A percentile compares a stretch with the other conserved stretches of the same genome.
phyloP scores from a whole-genome alignment of 2,329 filamentous ascomycete species.

The Venturia effusa region DNA sequence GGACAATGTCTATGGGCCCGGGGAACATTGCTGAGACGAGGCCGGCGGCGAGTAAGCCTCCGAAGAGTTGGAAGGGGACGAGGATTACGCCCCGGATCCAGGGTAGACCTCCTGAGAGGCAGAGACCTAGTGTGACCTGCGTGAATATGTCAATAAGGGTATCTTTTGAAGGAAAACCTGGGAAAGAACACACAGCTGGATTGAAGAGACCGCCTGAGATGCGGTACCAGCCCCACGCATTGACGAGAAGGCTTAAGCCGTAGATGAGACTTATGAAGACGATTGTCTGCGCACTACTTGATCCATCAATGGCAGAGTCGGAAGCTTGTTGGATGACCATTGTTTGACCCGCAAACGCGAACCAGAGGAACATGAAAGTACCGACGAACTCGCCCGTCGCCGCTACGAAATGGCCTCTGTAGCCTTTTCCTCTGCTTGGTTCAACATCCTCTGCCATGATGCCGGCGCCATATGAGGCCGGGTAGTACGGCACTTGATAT shows the following conservation, averaged over 20 bases:
- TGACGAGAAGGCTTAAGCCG: slow-evolving; percentile 15
- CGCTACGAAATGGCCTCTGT: slow-evolving; percentile 31
- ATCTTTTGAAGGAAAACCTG: slow-evolving; percentile 23
- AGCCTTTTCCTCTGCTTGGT: not conserved
- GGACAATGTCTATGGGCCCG: slow-evolving; percentile 31
- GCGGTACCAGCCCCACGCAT: slow-evolving; percentile 10
- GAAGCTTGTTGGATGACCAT: slow-evolving; percentile 22
- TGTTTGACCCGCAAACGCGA: slow-evolving; percentile 27
- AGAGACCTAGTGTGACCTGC: slow-evolving; percentile 27
- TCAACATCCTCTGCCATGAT: not conserved
- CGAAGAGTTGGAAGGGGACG: slow-evolving; percentile 23
- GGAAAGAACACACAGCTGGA: slow-evolving; percentile 18
- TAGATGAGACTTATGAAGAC: slow-evolving; percentile 20
- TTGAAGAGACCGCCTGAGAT: slow-evolving; percentile 17
- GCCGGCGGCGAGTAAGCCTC: slow-evolving; percentile 28
- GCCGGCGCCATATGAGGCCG: not conserved
- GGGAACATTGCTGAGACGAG: slow-evolving; percentile 34
- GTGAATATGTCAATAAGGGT: not conserved
- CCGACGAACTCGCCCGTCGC: slow-evolving; percentile 35
- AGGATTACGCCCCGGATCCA: slow-evolving; percentile 22
- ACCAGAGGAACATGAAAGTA: slow-evolving; percentile 35
- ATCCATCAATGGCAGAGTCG: slow-evolving; percentile 2
- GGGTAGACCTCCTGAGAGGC: slow-evolving; percentile 25
- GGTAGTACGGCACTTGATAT: not conserved
- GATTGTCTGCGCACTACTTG: slow-evolving; percentile 17